Percentiles rank a stretch among this genome's conserved stretches.
Conservation (phyloP, 805 yeast genomes). For the Yueomyces sp. region DNA sequence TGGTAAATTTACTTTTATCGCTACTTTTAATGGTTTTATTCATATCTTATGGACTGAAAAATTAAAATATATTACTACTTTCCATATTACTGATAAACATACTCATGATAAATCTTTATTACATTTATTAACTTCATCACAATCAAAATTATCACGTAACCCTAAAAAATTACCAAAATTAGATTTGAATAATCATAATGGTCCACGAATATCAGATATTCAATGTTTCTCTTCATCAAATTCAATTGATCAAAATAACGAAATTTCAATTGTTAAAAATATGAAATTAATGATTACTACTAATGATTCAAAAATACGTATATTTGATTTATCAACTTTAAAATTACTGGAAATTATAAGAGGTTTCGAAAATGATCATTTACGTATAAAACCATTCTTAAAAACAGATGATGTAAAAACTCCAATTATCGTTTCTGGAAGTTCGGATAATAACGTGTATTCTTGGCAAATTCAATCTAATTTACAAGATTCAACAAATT, state of each 20-base stretch:
- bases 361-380: conserved; percentile 58
- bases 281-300: conserved; percentile 49
- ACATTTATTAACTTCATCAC: neutral
- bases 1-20: conserved; percentile 47
- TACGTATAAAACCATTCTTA: conserved; percentile 52
- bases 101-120: conserved; percentile 6
- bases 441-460: conserved; percentile 81
- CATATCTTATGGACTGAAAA: conserved; percentile 51
- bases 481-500: neutral
- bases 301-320: conserved; percentile 67
- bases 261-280: conserved; percentile 8
- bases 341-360: conserved; percentile 55
- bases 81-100: conserved; percentile 33
- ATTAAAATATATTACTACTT: conserved; percentile 32
- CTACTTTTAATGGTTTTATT: conserved; percentile 68
- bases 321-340: conserved; percentile 42
- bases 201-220: conserved; percentile 67
- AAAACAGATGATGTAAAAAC: conserved; percentile 3
- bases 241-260: neutral
- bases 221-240: conserved; percentile 26
- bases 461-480: conserved; percentile 48
- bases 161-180: conserved; percentile 4
- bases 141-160: neutral
- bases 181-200: conserved; percentile 12
- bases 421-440: conserved; percentile 53